Percentiles rank a stretch among this genome's conserved stretches.
These are phyloP conservation scores for Fusarium nematophilum DNA, from an alignment of 2,329 filamentous ascomycete species.

Conservation along the genomic window DNA sequence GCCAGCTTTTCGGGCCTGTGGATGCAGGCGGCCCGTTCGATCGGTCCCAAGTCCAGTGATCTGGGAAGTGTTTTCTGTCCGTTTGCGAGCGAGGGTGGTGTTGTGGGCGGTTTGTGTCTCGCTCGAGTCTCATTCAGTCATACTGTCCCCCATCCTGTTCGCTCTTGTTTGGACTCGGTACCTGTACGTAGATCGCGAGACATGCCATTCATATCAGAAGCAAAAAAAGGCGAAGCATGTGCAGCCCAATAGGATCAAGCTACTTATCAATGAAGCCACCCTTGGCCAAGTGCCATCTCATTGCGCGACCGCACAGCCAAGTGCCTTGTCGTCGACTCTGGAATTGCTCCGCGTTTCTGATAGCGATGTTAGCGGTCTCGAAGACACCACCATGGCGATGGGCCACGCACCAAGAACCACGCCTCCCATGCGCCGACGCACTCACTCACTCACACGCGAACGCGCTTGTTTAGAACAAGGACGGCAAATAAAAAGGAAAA, in stretches of 20 bases:
- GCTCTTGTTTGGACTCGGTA: not conserved
- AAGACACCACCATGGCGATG: slow-evolving; percentile 14
- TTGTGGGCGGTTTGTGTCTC: too few relatives aligned
- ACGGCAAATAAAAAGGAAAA: slow-evolving; percentile 6
- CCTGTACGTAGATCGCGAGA: not conserved
- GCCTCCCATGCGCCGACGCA: slow-evolving; percentile 10
- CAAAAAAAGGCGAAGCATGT: slow-evolving; percentile 5
- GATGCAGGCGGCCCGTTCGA: slow-evolving; percentile 32
- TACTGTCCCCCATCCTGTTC: not conserved
- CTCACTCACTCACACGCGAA: not conserved
- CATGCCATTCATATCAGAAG: slow-evolving; percentile 13
- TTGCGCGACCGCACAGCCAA: slow-evolving; percentile 15
- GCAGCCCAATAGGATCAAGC: not conserved
- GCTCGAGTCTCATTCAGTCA: not conserved
- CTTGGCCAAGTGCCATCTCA: slow-evolving; percentile 7
- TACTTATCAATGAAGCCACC: slow-evolving; percentile 12
- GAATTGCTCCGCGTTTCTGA: slow-evolving; percentile 1
- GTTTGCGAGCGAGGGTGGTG: slow-evolving; percentile 3
- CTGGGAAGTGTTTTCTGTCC: slow-evolving; percentile 19
- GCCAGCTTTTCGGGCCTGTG: slow-evolving; percentile 20
- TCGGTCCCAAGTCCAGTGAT: slow-evolving; percentile 29
- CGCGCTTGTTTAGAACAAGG: not conserved
- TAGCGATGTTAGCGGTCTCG: slow-evolving; percentile 5
- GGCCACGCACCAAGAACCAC: slow-evolving; percentile 4
- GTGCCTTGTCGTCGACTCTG: slow-evolving; percentile 9